These are phyloP conservation scores for Tieghemiomyces parasiticus DNA, from an alignment of 192 early-diverging fungal species.

Conservation along the genomic window DNA sequence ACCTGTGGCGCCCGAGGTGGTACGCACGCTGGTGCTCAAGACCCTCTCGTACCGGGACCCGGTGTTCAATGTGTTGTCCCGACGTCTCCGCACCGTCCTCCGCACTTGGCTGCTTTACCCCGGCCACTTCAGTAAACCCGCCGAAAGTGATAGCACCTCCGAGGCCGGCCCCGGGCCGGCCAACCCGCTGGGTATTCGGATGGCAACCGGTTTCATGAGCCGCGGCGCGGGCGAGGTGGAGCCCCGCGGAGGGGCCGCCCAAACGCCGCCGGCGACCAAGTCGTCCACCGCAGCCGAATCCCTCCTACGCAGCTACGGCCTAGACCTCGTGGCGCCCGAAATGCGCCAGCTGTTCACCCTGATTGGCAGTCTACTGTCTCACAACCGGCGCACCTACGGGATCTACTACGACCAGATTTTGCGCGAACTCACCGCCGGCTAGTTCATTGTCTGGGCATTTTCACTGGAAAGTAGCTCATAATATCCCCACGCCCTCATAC, in stretches of 20 bases:
- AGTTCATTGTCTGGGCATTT: no score
- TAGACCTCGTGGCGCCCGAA: constrained; percentile 6
- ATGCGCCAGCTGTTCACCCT: neutral
- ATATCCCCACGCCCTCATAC: no score
- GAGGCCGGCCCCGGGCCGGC: no score
- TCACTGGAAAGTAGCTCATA: no score
- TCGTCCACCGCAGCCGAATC: no score
- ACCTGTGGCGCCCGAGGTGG: neutral
- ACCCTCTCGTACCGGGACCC: constrained; percentile 6
- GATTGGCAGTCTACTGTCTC: neutral
- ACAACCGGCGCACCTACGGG: constrained; percentile 4
- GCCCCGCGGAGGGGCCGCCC: no score
- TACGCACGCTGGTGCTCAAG: constrained; percentile 2
- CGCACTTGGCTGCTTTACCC: constrained; percentile 7
- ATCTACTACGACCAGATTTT: constrained; percentile 3
- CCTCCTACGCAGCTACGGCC: constrained; percentile 5
- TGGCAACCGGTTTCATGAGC: neutral
- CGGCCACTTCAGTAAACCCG: constrained; percentile 4
- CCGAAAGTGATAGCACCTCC: neutral
- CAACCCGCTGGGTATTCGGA: neutral
- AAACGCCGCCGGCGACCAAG: no score
- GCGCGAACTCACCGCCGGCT: no score
- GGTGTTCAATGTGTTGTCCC: constrained; percentile 1
- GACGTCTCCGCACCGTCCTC: neutral
- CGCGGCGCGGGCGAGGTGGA: no score